Base-by-base conservation (phyloP, 2,329 filamentous ascomycete species). In the Sarocladiaceae sp. region DNA sequence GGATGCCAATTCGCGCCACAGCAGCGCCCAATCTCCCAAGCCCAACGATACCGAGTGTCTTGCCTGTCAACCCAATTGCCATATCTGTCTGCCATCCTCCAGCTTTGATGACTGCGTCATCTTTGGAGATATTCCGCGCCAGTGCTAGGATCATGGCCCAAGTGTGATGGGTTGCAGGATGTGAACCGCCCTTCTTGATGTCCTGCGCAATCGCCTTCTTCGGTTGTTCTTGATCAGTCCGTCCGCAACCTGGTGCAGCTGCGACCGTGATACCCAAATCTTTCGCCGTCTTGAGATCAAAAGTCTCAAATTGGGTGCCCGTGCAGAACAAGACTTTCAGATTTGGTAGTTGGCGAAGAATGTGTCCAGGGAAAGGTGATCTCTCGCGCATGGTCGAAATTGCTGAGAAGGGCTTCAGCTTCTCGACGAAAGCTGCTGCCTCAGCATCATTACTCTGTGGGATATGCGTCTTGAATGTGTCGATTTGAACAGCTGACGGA, bases 11-110 rank as follows among this genome's bases (percentile, higher is more conserved):
- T 54, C 76, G 73, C 1, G 80, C 84, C 15, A 81, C 77, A 25
- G 76, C 75, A 2, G 76, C 74, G 0, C 86, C 85, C 0, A 88
- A 66, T 44, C 79, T 75, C 0, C 86, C 86, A 0, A 88, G 64
- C 0, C 86, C 86, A 0, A 87, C 64, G 1, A 84, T 57, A 0
- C 77, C 83, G 13, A 87, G 68, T 1, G 77, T 85, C 62, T 82
- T 80, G 0, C 83, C 83, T 2, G 78, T 71, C 2, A 88, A 63
- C 1, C 76, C 76, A 13, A 77, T 72, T 0, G 78, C 77, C 2
- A 86, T 67, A 2, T 71, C 72, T 2, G 75, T 78, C 64, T 88
- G 82, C 84, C 84, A 88, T 4, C 63, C 67, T 0, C 71, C 71
- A 0, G 67, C 66, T 59, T 85, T 84, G 7, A 88, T 65, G 0